Evolutionary conservation across 2,329 filamentous ascomycete species (phyloP).

Genomic region (Emergomyces orientalis): DNA sequence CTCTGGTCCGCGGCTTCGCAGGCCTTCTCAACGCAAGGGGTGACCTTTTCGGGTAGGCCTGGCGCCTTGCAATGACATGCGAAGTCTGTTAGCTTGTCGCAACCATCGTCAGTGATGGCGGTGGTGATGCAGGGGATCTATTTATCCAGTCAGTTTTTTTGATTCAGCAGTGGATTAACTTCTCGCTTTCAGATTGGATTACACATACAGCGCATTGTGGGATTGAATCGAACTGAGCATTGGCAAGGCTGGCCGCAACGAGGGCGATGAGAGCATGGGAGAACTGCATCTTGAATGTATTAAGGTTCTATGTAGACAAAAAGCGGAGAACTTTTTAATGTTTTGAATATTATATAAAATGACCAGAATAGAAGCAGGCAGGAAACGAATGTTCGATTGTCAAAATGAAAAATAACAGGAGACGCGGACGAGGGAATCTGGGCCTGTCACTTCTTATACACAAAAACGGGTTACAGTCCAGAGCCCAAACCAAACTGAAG

Average conservation of each 20-base stretch:
- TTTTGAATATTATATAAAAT: constrained; percentile 8
- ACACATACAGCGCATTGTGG: constrained; percentile 39
- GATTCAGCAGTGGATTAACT: neutral
- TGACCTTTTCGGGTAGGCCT: constrained; percentile 33
- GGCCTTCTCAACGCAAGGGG: constrained; percentile 39
- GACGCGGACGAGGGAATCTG: neutral
- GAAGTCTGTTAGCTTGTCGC: constrained; percentile 40
- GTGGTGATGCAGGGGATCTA: constrained; percentile 40
- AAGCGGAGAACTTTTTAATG: constrained; percentile 9
- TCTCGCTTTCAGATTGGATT: neutral
- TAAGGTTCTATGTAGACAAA: constrained; percentile 5
- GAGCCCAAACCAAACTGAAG: no score
- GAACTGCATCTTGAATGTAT: constrained; percentile 27
- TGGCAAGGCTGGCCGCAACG: constrained; percentile 37
- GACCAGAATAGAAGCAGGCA: constrained; percentile 7
- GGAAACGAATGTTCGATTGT: constrained; percentile 15
- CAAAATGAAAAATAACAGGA: neutral
- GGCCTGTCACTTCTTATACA: constrained; percentile 4
- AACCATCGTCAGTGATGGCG: constrained; percentile 37
- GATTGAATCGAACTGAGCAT: constrained; percentile 39
- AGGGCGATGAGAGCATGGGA: constrained; percentile 27
- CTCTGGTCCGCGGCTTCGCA: constrained; percentile 34
- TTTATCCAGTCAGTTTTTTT: constrained; percentile 6
- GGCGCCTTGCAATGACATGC: constrained; percentile 42
- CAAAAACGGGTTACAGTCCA: constrained; percentile 4